Evolutionary conservation across 2,329 filamentous ascomycete species (phyloP).

Genomic region (Pseudocercospora fijiensis): DNA sequence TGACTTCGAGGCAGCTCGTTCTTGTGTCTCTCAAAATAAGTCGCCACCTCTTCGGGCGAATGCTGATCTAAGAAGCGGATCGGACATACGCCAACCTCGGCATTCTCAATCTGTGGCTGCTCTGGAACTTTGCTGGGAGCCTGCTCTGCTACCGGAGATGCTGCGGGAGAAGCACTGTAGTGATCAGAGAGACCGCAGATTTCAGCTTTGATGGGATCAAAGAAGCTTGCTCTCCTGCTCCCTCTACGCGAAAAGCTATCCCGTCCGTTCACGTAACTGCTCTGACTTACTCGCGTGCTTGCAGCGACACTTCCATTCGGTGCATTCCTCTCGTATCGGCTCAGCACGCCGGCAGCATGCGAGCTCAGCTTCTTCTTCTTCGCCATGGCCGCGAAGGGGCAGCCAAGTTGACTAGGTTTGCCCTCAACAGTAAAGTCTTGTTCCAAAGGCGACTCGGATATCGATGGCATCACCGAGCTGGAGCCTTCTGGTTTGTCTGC

Average conservation of each 20-base stretch:
- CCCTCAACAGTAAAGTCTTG: constrained; percentile 88
- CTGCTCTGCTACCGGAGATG: constrained; percentile 14
- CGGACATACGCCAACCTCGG: constrained; percentile 67
- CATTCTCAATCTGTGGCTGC: constrained; percentile 29
- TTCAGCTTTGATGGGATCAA: constrained; percentile 40
- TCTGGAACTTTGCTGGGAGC: constrained; percentile 15
- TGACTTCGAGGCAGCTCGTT: constrained; percentile 92
- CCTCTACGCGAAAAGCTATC: constrained; percentile 41
- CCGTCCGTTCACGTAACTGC: constrained; percentile 43
- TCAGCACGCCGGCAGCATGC: constrained; percentile 43
- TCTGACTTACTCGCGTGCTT: constrained; percentile 32
- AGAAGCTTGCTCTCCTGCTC: constrained; percentile 35
- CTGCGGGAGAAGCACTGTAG: constrained; percentile 11
- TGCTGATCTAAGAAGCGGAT: constrained; percentile 92
- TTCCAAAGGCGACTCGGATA: constrained; percentile 58
- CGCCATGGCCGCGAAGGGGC: constrained; percentile 67
- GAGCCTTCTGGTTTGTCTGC: constrained; percentile 42
- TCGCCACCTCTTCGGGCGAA: constrained; percentile 86
- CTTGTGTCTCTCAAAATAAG: constrained; percentile 93
- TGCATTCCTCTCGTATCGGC: constrained; percentile 36
- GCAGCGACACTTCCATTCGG: constrained; percentile 24
- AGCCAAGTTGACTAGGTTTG: constrained; percentile 73
- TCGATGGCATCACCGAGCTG: constrained; percentile 40
- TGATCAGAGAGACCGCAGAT: constrained; percentile 39
- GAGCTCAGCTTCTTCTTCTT: constrained; percentile 43